Base-by-base conservation (phyloP, 257 asterid species). In the Solanum chaucha region DNA sequence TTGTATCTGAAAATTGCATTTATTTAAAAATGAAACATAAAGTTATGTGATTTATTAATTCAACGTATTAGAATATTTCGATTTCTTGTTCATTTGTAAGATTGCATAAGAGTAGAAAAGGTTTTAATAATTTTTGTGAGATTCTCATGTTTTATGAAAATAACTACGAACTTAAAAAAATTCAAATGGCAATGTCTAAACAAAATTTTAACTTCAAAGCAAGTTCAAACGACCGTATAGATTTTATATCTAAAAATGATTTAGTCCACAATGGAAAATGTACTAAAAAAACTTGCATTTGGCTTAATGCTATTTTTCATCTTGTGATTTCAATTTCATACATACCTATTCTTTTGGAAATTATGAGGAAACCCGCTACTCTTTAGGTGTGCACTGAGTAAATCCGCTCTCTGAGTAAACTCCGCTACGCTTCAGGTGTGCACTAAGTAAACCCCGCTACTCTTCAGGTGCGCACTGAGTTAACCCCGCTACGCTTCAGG, bases 141-240 rank as follows among this genome's bases (percentile, higher is more conserved):
- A 58, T 58, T 58, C 5, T 58, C 12, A 3, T 58, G 24, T 20
- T 19, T 58, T 58, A 58, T 19, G 65, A 7, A 19, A 58, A 58
- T 58, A 58, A 19, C 3, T 58, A 58, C 5, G 32, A 58, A 58
- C 10, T 58, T 58, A 0, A 5, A 19, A 58, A 58, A 58, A 58
- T 3, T 7, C 10, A 1, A 58, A 58, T 8, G 10, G 2, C 67
- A 30, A 0, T 3, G 0, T 58, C 10, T 1, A 8, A 58, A 58
- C 12, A 20, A 58, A 20, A 58, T 3, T 0, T 61, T 0, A 61
- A n/a, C 14, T 4, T 10, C 6, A 61, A 61, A 61, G 5, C 7
- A 22, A 61, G 30, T n/a, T 4, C 70, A n/a, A 10, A 9, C 3
- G 0, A 10, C 6, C 6, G 30, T 58, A 0, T 61, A 61, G 3